Conservation (phyloP, 768 basidiomycete species). For the Hericium alpestre region DNA sequence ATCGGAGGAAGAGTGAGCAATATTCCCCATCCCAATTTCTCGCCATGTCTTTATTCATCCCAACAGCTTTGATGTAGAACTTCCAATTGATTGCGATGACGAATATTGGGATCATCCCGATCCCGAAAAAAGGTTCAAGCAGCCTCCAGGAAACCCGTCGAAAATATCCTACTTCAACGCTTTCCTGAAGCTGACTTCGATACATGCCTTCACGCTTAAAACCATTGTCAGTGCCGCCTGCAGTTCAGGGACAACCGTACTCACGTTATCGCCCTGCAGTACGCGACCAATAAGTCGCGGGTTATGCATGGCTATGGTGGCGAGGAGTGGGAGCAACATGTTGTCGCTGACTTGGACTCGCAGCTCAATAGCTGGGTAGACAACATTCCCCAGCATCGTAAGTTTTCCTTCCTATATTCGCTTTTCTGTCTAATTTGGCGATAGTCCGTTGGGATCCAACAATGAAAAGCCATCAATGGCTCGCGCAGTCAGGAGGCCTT, state of each 20-base stretch:
- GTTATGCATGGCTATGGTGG: conserved; percentile 6
- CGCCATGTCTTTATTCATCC: conserved; percentile 6
- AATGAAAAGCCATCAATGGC: conserved; percentile 23
- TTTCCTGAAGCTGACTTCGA: conserved; percentile 47
- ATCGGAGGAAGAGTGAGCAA: conserved; percentile 55
- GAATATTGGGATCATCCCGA: conserved; percentile 11
- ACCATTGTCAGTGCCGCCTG: conserved; percentile 38
- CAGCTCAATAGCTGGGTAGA: conserved; percentile 26
- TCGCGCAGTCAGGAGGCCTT: conserved; percentile 29
- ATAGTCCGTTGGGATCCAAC: conserved; percentile 35
- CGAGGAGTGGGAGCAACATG: conserved; percentile 12
- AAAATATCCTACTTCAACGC: conserved; percentile 42
- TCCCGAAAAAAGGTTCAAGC: conserved; percentile 34
- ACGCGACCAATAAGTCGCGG: conserved; percentile 11
- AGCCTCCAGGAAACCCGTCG: conserved; percentile 51
- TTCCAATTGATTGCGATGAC: conserved; percentile 11
- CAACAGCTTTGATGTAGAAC: conserved; percentile 14
- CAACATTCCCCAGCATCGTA: conserved; percentile 26
- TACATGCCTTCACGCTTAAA: conserved; percentile 50
- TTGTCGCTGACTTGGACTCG: conserved; percentile 12
- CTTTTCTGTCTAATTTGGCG: not conserved
- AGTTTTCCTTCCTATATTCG: not conserved
- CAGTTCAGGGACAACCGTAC: not conserved
- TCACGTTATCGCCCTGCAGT: conserved; percentile 5
- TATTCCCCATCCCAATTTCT: not conserved